These are phyloP conservation scores for Plasmodium berghei DNA, from an alignment of 169 alveolate species.

Conservation along the genomic window DNA sequence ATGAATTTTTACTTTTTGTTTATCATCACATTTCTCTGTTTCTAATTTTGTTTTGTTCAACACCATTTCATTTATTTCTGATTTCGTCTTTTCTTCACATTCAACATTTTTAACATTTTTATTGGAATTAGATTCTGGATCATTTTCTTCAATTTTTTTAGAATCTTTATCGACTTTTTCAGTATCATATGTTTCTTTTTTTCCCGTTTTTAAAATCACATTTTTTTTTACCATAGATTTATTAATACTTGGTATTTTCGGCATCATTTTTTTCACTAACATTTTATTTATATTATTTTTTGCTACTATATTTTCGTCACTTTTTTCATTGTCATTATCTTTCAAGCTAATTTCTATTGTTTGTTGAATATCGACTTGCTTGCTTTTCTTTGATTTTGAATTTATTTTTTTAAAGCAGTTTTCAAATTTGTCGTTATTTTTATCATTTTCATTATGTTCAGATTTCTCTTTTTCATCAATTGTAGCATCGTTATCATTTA, in stretches of 20 bases:
- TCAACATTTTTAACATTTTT: neutral
- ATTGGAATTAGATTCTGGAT: neutral
- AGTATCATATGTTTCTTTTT: neutral
- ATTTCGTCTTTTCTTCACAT: neutral
- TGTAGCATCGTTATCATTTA: neutral
- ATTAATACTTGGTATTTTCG: neutral
- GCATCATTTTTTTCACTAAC: too few species aligned
- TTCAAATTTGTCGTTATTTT: neutral
- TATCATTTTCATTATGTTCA: neutral
- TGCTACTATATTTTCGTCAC: neutral
- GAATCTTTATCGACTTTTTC: neutral
- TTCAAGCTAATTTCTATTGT: too few species aligned
- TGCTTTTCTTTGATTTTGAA: too few species aligned
- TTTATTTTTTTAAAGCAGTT: too few species aligned
- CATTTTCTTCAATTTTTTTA: neutral
- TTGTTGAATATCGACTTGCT: too few species aligned
- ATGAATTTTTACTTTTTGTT: neutral
- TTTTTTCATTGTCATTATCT: neutral
- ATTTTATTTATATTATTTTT: neutral
- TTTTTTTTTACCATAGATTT: neutral
- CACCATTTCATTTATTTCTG: neutral
- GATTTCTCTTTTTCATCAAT: neutral
- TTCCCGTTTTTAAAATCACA: neutral
- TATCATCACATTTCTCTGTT: neutral
- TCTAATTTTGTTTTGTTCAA: neutral